Base-by-base conservation (phyloP, 441 rosid genomes). In the Erysimum cheiri region DNA sequence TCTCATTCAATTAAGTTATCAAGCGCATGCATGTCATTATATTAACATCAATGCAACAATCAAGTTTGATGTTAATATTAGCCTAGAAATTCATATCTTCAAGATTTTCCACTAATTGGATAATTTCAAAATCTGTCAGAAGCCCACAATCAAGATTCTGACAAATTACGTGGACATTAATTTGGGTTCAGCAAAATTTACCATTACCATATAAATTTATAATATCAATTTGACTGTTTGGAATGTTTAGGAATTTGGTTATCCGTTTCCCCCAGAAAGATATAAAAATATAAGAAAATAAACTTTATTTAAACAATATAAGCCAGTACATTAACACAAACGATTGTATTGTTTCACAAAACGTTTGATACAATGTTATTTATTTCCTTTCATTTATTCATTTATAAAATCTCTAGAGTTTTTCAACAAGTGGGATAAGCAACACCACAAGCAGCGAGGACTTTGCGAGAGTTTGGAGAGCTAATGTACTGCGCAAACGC, bases 391-490 rank as follows among this genome's bases (percentile, higher is more conserved):
- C 26, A 31, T 13, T 24, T 72, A 59, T 32, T 37, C 24, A 32
- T 31, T 26, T 46, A 66, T 31, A 12, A 65, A 50, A 22, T 40
- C 46, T 72, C 55, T 6, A 32, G 44, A 50, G 31, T 19, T 19
- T 43, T 60, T 74, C 32, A 69, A 49, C 78, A 74, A 68, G 39
- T 69, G 41, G 78, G 78, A 55, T 19, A 55, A 69, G 69, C 19
- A 53, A 74, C 32, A 47, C 64, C 59, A 68, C 78, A 74, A 22
- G 74, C 74, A 2, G 46, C 10, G 3, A 74, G 44, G 19, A 74
- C 65, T 39, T 69, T 74, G 53, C 69, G 78, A 37, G 74, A 17
- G 52, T 69, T 74, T 2, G 74, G 53, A 46, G 78, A 68, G 36
- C 14, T 55, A 44, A 68, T n/a, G 58, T 74, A 67, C 4, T 60